phyloP scores from a whole-genome alignment of 805 yeast species.

The Saccharomycopsis fibuligera region DNA sequence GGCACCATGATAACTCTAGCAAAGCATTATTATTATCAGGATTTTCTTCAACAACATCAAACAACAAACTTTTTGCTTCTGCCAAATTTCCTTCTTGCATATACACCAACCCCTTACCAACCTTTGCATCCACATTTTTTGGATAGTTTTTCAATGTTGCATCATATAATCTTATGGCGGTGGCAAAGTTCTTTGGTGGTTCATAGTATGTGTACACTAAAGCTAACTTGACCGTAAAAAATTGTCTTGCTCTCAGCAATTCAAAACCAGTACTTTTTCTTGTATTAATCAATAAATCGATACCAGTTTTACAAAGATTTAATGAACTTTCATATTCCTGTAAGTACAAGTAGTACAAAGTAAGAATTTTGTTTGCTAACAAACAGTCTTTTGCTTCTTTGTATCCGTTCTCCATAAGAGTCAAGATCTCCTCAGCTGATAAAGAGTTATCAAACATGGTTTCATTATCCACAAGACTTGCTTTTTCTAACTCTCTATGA shows the following conservation, averaged over 20 bases:
- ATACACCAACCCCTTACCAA: slow-evolving; percentile 78
- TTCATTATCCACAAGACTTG: slow-evolving; percentile 25
- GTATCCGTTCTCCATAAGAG: slow-evolving; percentile 46
- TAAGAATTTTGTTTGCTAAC: slow-evolving; percentile 59
- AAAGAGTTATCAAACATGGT: slow-evolving; percentile 24
- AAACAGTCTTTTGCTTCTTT: slow-evolving; percentile 38
- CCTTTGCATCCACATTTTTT: slow-evolving; percentile 50
- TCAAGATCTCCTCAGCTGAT: slow-evolving; percentile 43
- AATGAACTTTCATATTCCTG: slow-evolving; percentile 62
- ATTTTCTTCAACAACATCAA: slow-evolving; percentile 39
- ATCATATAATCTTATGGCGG: slow-evolving; percentile 70
- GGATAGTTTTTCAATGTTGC: slow-evolving; percentile 44
- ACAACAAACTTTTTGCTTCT: slow-evolving; percentile 49
- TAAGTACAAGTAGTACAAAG: slow-evolving; percentile 50
- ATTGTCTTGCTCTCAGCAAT: slow-evolving; percentile 47
- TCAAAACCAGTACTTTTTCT: slow-evolving; percentile 41
- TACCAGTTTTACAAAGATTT: slow-evolving; percentile 53
- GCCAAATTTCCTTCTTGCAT: slow-evolving; percentile 55
- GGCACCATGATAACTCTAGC: slow-evolving; percentile 75
- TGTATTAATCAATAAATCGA: slow-evolving; percentile 44
- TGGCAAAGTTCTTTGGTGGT: slow-evolving; percentile 79
- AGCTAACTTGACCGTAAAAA: slow-evolving; percentile 61
- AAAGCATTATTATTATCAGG: slow-evolving; percentile 56
- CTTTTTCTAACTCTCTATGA: slow-evolving; percentile 11
- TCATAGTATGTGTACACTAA: slow-evolving; percentile 76